phyloP scores from a whole-genome alignment of 345 rosid species.

The Gossypium herbaceum region DNA sequence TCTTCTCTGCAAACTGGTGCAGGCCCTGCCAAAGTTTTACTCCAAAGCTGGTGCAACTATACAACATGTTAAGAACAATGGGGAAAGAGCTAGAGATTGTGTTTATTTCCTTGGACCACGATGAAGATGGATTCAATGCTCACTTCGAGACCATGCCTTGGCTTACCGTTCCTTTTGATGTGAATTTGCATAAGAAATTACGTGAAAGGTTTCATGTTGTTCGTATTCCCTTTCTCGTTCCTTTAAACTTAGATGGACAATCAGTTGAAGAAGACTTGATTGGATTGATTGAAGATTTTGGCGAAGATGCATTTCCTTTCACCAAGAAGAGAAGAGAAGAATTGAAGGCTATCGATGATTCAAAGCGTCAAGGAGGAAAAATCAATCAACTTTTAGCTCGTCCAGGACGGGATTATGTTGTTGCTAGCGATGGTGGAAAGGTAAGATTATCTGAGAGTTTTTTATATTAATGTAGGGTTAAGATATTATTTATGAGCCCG shows the following conservation, averaged over 20 bases:
- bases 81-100: conserved; percentile 60
- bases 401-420: conserved; percentile 38
- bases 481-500: neutral
- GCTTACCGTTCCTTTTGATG: conserved; percentile 68
- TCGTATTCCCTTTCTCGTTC: conserved; percentile 59
- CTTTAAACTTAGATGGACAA: conserved; percentile 44
- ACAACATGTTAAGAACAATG: conserved; percentile 32
- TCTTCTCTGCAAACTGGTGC: conserved; percentile 90
- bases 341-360: conserved; percentile 49
- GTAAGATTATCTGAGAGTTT: conserved; percentile 18
- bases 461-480: neutral
- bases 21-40: conserved; percentile 64
- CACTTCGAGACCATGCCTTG: conserved; percentile 75
- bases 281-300: conserved; percentile 63
- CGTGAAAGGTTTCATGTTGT: conserved; percentile 37
- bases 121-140: conserved; percentile 50
- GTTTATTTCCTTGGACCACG: conserved; percentile 66
- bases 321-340: conserved; percentile 55
- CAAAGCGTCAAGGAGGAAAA: conserved; percentile 55
- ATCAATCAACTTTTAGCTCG: conserved; percentile 54
- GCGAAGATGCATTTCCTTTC: conserved; percentile 71
- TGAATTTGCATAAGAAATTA: conserved; percentile 35
- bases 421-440: conserved; percentile 48
- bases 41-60: conserved; percentile 61
- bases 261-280: conserved; percentile 48